phyloP scores from a whole-genome alignment of 106 monocot species.

The Dendrobium huoshanense region DNA sequence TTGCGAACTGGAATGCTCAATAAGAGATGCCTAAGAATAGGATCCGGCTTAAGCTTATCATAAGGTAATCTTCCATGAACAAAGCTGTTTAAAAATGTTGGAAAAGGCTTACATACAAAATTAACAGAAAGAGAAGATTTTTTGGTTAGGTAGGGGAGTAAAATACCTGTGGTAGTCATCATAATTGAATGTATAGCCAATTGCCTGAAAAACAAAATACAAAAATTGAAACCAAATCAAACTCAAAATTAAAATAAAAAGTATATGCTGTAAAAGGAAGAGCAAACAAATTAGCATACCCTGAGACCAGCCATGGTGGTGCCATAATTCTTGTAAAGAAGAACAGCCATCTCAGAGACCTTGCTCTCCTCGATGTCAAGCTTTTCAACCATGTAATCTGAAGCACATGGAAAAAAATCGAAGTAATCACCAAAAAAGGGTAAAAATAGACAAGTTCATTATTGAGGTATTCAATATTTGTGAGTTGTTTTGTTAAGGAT shows the following conservation, averaged over 20 bases:
- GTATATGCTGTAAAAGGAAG: background rate
- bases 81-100: slow-evolving; percentile 24
- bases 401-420: background rate
- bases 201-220: slow-evolving; percentile 38
- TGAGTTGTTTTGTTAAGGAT: too few relatives aligned
- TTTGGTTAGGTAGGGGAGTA: background rate
- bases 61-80: slow-evolving; percentile 89
- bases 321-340: slow-evolving; percentile 77
- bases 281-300: slow-evolving; percentile 29
- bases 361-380: slow-evolving; percentile 72
- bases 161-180: slow-evolving; percentile 82
- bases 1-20: slow-evolving; percentile 64
- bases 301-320: slow-evolving; percentile 95
- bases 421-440: background rate
- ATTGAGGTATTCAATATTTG: too few relatives aligned
- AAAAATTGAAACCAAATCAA: background rate
- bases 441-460: background rate
- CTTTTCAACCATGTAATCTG: slow-evolving; percentile 76
- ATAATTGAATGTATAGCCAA: slow-evolving; percentile 76
- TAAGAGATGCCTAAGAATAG: slow-evolving; percentile 54
- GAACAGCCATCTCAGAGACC: slow-evolving; percentile 41
- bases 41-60: slow-evolving; percentile 62
- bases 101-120: background rate
- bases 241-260: background rate
- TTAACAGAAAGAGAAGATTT: background rate